Evolutionary conservation across 208 protist genomes (phyloP).

Genomic region (Dictyostelium gargantuum): DNA sequence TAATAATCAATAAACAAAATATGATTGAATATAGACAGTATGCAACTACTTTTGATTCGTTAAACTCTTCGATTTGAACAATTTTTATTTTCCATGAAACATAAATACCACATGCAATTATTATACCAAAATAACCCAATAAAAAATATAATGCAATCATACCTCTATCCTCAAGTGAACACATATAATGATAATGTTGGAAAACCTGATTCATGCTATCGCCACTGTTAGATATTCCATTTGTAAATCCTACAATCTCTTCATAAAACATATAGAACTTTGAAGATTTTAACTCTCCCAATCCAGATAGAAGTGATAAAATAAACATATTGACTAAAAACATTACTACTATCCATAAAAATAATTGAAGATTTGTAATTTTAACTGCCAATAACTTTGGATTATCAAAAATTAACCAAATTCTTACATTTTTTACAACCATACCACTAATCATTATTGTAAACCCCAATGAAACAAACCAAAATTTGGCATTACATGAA

Average conservation of each 20-base stretch:
- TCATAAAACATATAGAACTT: background rate
- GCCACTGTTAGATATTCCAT: too few species aligned
- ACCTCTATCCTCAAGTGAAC: background rate
- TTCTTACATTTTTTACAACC: constrained; percentile 8
- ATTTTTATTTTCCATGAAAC: constrained; percentile 52
- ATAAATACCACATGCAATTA: background rate
- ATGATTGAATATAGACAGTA: background rate
- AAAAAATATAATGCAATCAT: background rate
- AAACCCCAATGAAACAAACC: background rate
- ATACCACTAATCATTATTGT: background rate
- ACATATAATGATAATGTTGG: too few species aligned
- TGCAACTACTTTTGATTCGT: background rate
- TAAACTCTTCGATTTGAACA: constrained; percentile 24
- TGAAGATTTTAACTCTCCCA: background rate
- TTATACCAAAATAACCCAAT: background rate
- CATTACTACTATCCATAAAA: background rate
- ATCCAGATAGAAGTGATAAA: background rate
- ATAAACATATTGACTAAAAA: background rate
- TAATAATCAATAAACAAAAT: background rate
- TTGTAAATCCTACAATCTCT: too few species aligned
- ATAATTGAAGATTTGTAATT: background rate
- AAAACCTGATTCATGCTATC: too few species aligned
- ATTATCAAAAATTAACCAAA: constrained; percentile 27
- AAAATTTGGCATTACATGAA: background rate
- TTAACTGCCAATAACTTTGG: background rate